A percentile compares a stretch with the other conserved stretches of the same genome.
These are phyloP conservation scores for Naegleria gruberi DNA, from an alignment of 208 protist genomes.

Conservation along the genomic window DNA sequence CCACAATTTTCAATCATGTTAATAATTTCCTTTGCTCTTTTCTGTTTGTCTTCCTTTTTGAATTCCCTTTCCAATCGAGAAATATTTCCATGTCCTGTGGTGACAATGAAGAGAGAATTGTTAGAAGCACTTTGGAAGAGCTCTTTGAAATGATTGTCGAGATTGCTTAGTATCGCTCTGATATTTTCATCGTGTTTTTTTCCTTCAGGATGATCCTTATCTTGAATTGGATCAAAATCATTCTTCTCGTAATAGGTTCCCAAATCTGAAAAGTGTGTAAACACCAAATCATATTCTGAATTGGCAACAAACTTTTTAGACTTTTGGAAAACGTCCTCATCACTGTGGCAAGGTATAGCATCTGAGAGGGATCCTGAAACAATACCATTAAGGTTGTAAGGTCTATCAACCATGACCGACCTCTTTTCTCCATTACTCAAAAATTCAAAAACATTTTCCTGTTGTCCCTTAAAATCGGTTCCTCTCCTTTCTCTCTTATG, in stretches of 20 bases:
- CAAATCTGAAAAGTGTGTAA: slow-evolving; percentile 24
- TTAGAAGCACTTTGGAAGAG: slow-evolving; percentile 24
- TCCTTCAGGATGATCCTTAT: background rate
- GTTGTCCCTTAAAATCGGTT: background rate
- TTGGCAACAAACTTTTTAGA: slow-evolving; percentile 13
- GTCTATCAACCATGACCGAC: background rate
- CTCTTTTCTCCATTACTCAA: slow-evolving; percentile 2
- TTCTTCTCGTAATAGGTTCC: slow-evolving; percentile 12
- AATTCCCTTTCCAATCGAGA: background rate
- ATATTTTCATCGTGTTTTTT: background rate
- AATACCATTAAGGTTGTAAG: background rate
- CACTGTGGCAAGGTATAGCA: slow-evolving; percentile 11
- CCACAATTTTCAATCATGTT: background rate
- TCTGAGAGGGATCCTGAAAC: background rate
- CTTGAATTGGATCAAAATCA: background rate
- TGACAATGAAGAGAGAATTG: slow-evolving; percentile 25
- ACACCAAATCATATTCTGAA: slow-evolving; percentile 11
- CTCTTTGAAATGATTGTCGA: slow-evolving; percentile 20
- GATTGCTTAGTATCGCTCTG: background rate
- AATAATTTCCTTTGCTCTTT: background rate
- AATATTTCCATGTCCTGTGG: slow-evolving; percentile 26
- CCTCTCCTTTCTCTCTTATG: background rate
- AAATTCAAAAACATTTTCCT: slow-evolving; percentile 26
- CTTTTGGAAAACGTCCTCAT: slow-evolving; percentile 28
- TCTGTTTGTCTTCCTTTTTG: background rate